Base-by-base conservation (phyloP, 306 rosid species). In the Glycine soja region DNA sequence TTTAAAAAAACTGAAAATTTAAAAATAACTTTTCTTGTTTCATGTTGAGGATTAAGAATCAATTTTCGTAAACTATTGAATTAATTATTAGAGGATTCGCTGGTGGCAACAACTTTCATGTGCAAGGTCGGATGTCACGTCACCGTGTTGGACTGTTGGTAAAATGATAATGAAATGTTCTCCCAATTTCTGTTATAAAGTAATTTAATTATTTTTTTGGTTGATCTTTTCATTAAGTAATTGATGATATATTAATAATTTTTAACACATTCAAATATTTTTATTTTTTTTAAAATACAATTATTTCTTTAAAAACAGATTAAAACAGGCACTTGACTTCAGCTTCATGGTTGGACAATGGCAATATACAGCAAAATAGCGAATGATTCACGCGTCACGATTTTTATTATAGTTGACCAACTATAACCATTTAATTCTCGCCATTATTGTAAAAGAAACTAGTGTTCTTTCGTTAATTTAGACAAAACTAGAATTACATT, bases 61-160 rank as follows among this genome's bases (percentile, higher is more conserved):
- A 58, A 2, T 14, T 36, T 14, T 64, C 12, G 4, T 14, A 12
- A 62, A 62, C 7, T 32, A 80, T 67, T 67, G 72, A 47, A 30
- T 38, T 74, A 81, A 67, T 61, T 64, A 36, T 30, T 46, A 6
- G 32, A 34, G 32, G 32, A 14, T 6, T 57, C 30, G 38, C 81
- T 12, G 36, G 63, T 50, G 2, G 12, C n/a, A 74, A 81, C 76
- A 2, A 74, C 80, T 43, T 54, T 62, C 72, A 70, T 47, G 36
- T 58, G 16, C 56, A 67, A 46, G 46, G 54, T 56, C 36, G 34
- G 71, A 74, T 56, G 70, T 42, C 75, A 18, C 45, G 59, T 72
- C 66, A 58, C 13, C 30, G 30, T 24, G 2, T 24, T 24, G 30
- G 30, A 36, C 10, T 80, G 4, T 62, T 38, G 62, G 42, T 32